Evolutionary conservation across 768 basidiomycete species (phyloP), one percentile per base, ranked within the genome.

Genomic region (Mycena indigotica): DNA sequence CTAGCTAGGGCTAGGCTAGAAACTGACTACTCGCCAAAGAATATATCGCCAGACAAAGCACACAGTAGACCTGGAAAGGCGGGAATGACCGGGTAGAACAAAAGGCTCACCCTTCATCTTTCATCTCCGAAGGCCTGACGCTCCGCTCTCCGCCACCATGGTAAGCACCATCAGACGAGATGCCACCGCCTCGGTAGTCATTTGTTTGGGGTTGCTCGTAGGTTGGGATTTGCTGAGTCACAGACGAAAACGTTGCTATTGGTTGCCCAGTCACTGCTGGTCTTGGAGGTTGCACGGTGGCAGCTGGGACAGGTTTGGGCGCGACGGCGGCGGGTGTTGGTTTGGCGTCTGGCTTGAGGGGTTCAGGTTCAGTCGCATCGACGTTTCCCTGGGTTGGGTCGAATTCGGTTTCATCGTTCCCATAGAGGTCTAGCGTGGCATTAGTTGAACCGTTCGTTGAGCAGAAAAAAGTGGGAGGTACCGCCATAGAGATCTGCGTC

Each of bases 51-150:
- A 51, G 54, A 52, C 51, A 15, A n/a, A 38, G 53, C 57, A 56
- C 53, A 54, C 50, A 49, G 52, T 57, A 54, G 56, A 26, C 17
- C 55, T 39, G 49, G 39, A 46, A n/a, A n/a, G n/a, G n/a, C n/a
- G n/a, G n/a, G 28, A 38, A 21, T 19, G 48, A 38, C 25, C 10
- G 32, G 49, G n/a, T 21, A 49, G 49, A 60, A 28, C 16, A 57
- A 67, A 54, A 66, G 59, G 83, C 94, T 93, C 84, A 98, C 95
- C 95, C 95, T 90, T 96, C 95, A 66, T 97, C 95, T 73, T 94
- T 93, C 92, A 93, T 94, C 73, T 97, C 94, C 12, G 88, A 88
- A 17, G 91, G 91, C 29, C 91, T 82, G 16, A 94, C 76, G 29
- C 83, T 86, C 44, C 91, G 82, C 69, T 89, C 85, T 23, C 79